Percentiles rank a stretch among this genome's conserved stretches.
phyloP scores from a whole-genome alignment of 805 yeast genomes.

The Candida silvatica region DNA sequence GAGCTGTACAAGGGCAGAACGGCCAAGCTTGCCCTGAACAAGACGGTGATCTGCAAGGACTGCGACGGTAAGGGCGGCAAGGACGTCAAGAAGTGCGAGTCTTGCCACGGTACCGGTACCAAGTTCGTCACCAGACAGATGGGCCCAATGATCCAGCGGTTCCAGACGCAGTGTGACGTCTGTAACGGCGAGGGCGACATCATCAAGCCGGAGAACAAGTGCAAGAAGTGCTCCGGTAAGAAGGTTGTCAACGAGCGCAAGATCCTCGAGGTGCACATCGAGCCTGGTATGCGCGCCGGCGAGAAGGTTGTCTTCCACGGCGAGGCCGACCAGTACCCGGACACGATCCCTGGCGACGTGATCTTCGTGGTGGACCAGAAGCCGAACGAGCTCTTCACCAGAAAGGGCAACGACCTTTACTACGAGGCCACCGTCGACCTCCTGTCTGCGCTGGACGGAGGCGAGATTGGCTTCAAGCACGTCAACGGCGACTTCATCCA shows the following conservation, averaged over 20 bases:
- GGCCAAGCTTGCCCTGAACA: conserved; percentile 88
- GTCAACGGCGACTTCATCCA: conserved; percentile 88
- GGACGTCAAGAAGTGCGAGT: conserved; percentile 76
- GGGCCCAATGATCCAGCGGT: conserved; percentile 99
- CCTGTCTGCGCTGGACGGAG: conserved; percentile 95
- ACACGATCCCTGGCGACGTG: conserved; percentile 93
- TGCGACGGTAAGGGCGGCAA: conserved; percentile 98
- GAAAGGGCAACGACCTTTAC: conserved; percentile 83
- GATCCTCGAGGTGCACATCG: conserved; percentile 87
- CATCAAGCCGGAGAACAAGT: conserved; percentile 78
- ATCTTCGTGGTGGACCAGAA: conserved; percentile 86
- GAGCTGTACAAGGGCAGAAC: conserved; percentile 92
- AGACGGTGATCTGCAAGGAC: conserved; percentile 76
- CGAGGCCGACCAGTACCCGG: conserved; percentile 97
- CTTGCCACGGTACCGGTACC: conserved; percentile 89
- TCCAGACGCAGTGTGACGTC: conserved; percentile 87
- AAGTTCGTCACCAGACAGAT: conserved; percentile 91
- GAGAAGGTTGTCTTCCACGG: conserved; percentile 87
- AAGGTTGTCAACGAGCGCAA: conserved; percentile 84
- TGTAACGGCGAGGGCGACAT: conserved; percentile 93
- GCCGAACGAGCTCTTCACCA: conserved; percentile 72
- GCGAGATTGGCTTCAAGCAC: conserved; percentile 80
- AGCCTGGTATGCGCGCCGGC: conserved; percentile 95
- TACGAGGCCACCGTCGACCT: conserved; percentile 85
- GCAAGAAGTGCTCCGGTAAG: conserved; percentile 82